A percentile compares a stretch with the other conserved stretches of the same genome.
These are phyloP conservation scores for Lumnitzera racemosa DNA, from an alignment of 345 rosid genomes.

Conservation along the genomic window DNA sequence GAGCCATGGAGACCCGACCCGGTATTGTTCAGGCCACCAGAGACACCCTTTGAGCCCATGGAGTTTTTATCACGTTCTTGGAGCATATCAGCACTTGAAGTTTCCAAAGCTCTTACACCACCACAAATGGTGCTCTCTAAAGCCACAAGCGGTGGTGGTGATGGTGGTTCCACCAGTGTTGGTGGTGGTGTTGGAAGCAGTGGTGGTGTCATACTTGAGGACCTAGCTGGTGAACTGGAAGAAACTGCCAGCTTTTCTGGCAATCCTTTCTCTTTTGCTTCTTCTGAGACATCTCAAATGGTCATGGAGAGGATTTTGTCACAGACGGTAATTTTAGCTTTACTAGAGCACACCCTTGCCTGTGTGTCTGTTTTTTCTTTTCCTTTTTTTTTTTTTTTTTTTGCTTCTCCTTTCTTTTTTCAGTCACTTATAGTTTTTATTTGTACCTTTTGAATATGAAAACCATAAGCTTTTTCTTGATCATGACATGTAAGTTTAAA, in stretches of 20 bases:
- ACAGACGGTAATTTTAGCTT: constrained; percentile 79
- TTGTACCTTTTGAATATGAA: background rate
- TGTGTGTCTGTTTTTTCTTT: background rate
- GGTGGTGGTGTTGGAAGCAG: constrained; percentile 3
- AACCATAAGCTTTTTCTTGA: too few species aligned
- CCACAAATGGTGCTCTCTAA: constrained; percentile 42
- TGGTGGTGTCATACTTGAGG: constrained; percentile 46
- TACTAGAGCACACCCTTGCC: background rate
- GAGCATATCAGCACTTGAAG: constrained; percentile 85
- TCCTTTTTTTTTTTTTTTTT: background rate
- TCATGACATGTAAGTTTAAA: too few species aligned
- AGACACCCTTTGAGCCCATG: constrained; percentile 88
- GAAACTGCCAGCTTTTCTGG: constrained; percentile 63
- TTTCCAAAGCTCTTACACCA: constrained; percentile 65
- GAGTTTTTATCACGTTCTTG: constrained; percentile 95
- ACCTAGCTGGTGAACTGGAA: constrained; percentile 50
- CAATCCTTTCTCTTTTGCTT: constrained; percentile 89
- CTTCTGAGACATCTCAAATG: constrained; percentile 95
- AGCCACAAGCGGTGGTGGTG: constrained; percentile 18
- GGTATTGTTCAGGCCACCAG: constrained; percentile 62
- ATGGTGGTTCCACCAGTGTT: background rate
- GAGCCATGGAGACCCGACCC: constrained; percentile 62
- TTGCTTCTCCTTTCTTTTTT: background rate
- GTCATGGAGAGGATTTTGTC: constrained; percentile 97
- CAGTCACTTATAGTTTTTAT: background rate